Base-by-base conservation (phyloP, 1,139 yeast species). In the Scheffersomyces illinoinensis region DNA sequence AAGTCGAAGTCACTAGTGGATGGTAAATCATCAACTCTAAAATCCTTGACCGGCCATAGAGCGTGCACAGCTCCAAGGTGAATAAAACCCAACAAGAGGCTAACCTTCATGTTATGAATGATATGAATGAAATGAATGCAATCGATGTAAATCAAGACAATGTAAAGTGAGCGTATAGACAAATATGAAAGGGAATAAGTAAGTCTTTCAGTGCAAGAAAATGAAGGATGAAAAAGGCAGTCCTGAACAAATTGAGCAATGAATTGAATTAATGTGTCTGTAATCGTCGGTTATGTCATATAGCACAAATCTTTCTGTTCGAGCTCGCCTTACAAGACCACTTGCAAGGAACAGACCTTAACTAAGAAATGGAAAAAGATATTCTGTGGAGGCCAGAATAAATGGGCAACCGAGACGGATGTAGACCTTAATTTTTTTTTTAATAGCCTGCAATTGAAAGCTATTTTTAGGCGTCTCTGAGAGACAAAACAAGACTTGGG, bases 31-130 rank as follows among this genome's bases (percentile, higher is more conserved):
- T 54, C 43, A 26, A 53, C 59, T 19, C 67, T 54, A 53, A 64
- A 64, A 53, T 64, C 67, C 19, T 53, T 54, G 21, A 64, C 66
- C 6, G 63, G 63, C 47, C 53, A 26, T 47, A 58, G 50, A 43
- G 62, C 62, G 43, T 23, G 53, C 23, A 50, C 54, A 46, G 48
- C 39, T 19, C 20, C 20, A 26, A 52, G 54, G 18, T 47, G 39
- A 18, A 20, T 18, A 21, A 26, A 21, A 49, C 23, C 52, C 18
- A 49, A 43, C 12, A 43, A 48, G 33, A 23, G 39, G 47, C 50
- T 50, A 19, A 26, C 5, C 19, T 17, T 54, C 20, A 21, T 17
- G 43, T 7, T 33, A 4, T 12, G 43, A 33, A 33, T 33, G 17
- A 33, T 33, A 33, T 33, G 43, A 33, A 33, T 33, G 43, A 33